Base-by-base conservation (phyloP, 345 rosid species). In the Dipteronia dyeriana region DNA sequence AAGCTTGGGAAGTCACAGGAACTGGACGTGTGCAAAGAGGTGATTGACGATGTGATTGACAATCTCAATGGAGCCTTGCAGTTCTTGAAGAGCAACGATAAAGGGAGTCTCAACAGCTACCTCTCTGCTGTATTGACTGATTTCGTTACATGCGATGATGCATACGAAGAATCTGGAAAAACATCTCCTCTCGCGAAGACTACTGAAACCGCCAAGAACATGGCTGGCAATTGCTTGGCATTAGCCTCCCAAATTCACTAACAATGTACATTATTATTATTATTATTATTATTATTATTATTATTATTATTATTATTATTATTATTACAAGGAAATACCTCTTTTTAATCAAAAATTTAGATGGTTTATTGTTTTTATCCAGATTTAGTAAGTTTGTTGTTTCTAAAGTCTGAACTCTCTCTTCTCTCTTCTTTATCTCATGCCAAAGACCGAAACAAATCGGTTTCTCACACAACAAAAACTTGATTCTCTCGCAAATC, bases 121-220 rank as follows among this genome's bases (percentile, higher is more conserved):
- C 82, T 87, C 41, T 84, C 83, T 17, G 83, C 84, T 2, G 79
- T 76, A 12, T 34, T 85, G 26, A 71, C 86, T 5, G 68, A 85
- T n/a, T 77, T 71, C 2, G 81, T 56, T n/a, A 56, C 84, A 10
- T 87, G 90, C 67, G 70, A 68, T 23, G 86, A 87, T 7, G 60
- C 82, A 1, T 76, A 79, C 76, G 62, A 5, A 7, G 82, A 70
- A 69, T 39, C 76, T 62, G 43, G 63, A 1, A 13, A 16, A 20
- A 78, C 51, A 74, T 75, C n/a, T 9, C 80, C 63, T 75, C 66
- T 69, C 68, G 81, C 66, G 61, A 9, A n/a, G 9, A 13, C 29
- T 38, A 66, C 51, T 56, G 23, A 13, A 8, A 29, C 0, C 31
- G 56, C 76, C 34, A 26, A 41, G 6, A 41, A 67, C 1, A 71